Evolutionary conservation across 345 rosid species (phyloP).

Genomic region (Sonneratia caseolaris): DNA sequence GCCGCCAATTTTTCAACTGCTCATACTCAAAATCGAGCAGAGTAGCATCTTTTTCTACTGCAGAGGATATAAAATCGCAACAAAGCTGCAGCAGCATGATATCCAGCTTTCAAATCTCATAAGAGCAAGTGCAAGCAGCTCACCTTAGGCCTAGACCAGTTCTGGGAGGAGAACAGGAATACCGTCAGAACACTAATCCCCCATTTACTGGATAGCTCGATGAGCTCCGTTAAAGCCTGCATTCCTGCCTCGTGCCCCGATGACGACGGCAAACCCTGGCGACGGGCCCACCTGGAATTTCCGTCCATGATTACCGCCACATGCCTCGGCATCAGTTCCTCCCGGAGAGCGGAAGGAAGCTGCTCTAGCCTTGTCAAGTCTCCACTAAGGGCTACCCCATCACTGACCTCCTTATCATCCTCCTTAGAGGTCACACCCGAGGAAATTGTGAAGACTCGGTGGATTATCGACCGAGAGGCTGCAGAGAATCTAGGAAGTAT

Average conservation of each 20-base stretch:
- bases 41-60: background rate
- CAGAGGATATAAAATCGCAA: background rate
- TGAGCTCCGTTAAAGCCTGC: constrained; percentile 38
- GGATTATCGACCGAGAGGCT: background rate
- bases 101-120: too few relatives aligned
- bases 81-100: background rate
- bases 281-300: constrained; percentile 61
- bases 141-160: constrained; percentile 72
- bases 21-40: background rate
- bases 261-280: constrained; percentile 35
- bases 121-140: background rate
- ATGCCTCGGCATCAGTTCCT: constrained; percentile 54
- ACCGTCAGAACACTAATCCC: constrained; percentile 61
- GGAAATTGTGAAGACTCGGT: constrained; percentile 1
- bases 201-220: constrained; percentile 45
- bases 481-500: background rate
- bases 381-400: background rate
- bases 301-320: constrained; percentile 86
- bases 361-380: constrained; percentile 10
- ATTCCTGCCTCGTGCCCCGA: constrained; percentile 66
- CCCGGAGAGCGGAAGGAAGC: constrained; percentile 33
- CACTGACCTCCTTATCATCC: constrained; percentile 10
- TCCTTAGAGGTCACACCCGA: constrained; percentile 9
- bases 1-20: background rate
- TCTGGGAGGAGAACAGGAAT: constrained; percentile 65